These are phyloP conservation scores for Nicotiana undulata DNA, from an alignment of 257 asterid species.

Conservation along the genomic window DNA sequence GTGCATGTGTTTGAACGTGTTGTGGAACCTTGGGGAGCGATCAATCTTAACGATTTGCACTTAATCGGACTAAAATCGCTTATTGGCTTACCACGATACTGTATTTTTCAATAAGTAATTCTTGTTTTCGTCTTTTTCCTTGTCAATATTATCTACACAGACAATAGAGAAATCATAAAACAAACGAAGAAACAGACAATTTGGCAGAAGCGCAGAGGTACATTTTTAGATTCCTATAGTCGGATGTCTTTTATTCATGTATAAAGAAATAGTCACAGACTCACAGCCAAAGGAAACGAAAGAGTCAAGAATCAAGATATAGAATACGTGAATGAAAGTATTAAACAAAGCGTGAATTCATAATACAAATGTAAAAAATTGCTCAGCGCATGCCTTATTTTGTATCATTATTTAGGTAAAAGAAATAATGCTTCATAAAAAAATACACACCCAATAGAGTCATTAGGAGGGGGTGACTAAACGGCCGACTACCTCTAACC, in stretches of 20 bases:
- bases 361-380: not conserved
- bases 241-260: not conserved
- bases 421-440: not conserved
- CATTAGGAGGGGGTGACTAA: not conserved
- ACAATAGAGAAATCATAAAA: no score
- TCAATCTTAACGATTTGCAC: no score
- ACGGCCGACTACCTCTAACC: not conserved
- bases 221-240: not conserved
- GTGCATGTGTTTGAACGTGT: no score
- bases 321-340: not conserved
- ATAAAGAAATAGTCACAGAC: not conserved
- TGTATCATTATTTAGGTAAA: not conserved
- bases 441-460: not conserved
- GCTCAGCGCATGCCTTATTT: not conserved
- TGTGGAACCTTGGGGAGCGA: no score
- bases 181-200: not conserved
- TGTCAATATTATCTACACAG: no score
- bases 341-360: not conserved
- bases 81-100: no score
- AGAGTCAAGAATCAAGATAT: not conserved
- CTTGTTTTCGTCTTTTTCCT: no score
- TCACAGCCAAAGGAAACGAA: not conserved
- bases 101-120: no score
- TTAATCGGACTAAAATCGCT: no score
- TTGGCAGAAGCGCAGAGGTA: not conserved